Evolutionary conservation across 2,329 filamentous ascomycete species (phyloP), one percentile per base, ranked within the genome.

Genomic region (Plectosphaerella plurivora): DNA sequence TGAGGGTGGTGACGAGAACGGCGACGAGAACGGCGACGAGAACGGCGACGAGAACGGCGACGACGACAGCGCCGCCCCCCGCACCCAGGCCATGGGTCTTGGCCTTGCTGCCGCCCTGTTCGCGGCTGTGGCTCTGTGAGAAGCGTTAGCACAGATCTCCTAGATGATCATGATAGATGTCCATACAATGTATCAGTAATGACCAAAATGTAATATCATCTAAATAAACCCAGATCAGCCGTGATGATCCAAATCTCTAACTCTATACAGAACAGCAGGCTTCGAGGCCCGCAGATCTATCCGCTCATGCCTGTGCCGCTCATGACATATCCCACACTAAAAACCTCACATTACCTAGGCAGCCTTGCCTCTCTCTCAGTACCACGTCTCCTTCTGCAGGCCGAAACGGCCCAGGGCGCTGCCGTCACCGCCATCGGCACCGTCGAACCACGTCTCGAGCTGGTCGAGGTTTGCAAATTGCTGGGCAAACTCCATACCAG

Each of bases 391-490:
- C 15, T 37, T 39, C 54, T 71, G 73, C 14, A 73, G 63, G 4
- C 71, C 69, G 50, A 81, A 83, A 25, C 63, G 68, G 7, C 75
- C 79, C 55, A 84, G 61, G 1, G 78, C 77, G 1, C 78, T 78
- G 15, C 76, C 62, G 53, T 74, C 71, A 2, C 78, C 80, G 15
- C 76, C 62, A 52, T 74, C 71, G 2, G 78, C 80, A 7, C 78
- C 77, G 48, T 83, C 74, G 58, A 84, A 83, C 49, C 74, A 57
- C n/a, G 65, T 60, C 36, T 78, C 73, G 22, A 82, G 63, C 3
- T 71, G 74, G 49, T 87, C 83, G 42, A 87, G 66, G 24, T 75
- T 76, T 2, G 77, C 76, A 60, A 86, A 83, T 55, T 83, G 75
- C 55, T 69, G 64, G 0, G 79, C 82, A 56, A 76, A 73, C 59